phyloP scores from a whole-genome alignment of 108 stramenopile genomes.

The Skeletonema potamos region DNA sequence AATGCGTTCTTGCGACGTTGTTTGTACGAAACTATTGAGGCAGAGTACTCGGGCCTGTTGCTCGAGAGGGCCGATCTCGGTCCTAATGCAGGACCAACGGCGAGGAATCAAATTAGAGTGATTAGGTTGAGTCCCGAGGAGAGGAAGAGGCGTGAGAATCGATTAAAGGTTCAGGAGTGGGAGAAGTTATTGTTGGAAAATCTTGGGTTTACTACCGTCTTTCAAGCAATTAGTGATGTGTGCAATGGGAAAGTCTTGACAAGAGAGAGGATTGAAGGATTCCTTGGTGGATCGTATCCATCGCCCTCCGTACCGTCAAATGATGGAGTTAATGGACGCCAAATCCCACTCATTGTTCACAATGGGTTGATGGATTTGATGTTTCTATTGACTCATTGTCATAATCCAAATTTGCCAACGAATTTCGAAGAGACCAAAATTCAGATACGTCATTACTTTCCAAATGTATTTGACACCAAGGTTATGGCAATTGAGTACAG shows the following conservation, averaged over 20 bases:
- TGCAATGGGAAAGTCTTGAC: slow-evolving; percentile 52
- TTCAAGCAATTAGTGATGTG: slow-evolving; percentile 68
- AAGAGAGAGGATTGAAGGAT: slow-evolving; percentile 7
- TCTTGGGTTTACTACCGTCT: slow-evolving; percentile 76
- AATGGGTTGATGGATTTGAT: slow-evolving; percentile 85
- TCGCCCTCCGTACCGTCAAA: slow-evolving; percentile 1
- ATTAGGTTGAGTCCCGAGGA: slow-evolving; percentile 63
- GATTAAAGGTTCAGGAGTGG: slow-evolving; percentile 60
- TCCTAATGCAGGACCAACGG: slow-evolving; percentile 13
- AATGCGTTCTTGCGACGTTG: slow-evolving; percentile 80
- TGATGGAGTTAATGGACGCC: slow-evolving; percentile 10
- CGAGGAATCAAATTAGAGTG: slow-evolving; percentile 65
- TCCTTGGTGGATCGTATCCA: slow-evolving; percentile 18
- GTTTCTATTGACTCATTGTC: slow-evolving; percentile 82
- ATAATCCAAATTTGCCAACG: slow-evolving; percentile 53
- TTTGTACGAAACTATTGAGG: slow-evolving; percentile 76
- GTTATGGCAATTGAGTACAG: slow-evolving; percentile 61
- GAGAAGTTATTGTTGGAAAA: slow-evolving; percentile 51
- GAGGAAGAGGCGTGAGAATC: slow-evolving; percentile 43
- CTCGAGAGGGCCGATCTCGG: slow-evolving; percentile 49
- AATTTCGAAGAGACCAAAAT: slow-evolving; percentile 61
- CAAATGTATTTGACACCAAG: slow-evolving; percentile 79
- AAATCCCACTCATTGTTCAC: slow-evolving; percentile 79
- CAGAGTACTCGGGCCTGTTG: slow-evolving; percentile 71
- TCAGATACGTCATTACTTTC: slow-evolving; percentile 66